Evolutionary conservation across 257 asterid species (phyloP).

Genomic region (Nicotiana attenuata): DNA sequence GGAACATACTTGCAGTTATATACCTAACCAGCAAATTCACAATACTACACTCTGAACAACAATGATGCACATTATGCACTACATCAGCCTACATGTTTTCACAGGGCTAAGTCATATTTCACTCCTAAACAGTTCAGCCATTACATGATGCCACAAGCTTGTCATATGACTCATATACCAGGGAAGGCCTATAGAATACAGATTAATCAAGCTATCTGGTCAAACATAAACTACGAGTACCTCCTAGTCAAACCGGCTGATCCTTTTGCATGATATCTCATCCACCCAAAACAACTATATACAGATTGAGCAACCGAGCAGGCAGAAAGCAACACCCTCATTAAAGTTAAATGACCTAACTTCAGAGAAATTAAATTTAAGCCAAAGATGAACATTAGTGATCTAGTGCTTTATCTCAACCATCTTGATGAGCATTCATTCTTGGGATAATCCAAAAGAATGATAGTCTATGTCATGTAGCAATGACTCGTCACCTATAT

Average conservation of each 20-base stretch:
- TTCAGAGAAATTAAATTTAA: background rate
- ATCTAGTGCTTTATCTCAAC: background rate
- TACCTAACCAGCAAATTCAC: background rate
- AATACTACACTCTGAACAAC: background rate
- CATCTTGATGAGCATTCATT: background rate
- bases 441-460: constrained; percentile 1
- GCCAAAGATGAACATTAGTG: background rate
- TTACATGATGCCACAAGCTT: background rate
- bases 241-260: background rate
- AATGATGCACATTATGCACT: constrained; percentile 4
- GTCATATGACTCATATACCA: background rate
- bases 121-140: background rate
- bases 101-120: background rate
- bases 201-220: background rate
- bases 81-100: background rate
- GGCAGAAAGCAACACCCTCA: background rate
- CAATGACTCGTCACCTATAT: background rate
- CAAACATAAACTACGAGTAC: background rate
- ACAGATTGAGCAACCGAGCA: background rate
- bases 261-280: background rate
- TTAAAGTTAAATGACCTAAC: background rate
- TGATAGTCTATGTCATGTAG: background rate
- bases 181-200: background rate
- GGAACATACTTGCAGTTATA: background rate
- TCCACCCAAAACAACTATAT: background rate